Evolutionary conservation across 2,329 filamentous ascomycete genomes (phyloP).

Genomic region (Xylariaceae sp.): DNA sequence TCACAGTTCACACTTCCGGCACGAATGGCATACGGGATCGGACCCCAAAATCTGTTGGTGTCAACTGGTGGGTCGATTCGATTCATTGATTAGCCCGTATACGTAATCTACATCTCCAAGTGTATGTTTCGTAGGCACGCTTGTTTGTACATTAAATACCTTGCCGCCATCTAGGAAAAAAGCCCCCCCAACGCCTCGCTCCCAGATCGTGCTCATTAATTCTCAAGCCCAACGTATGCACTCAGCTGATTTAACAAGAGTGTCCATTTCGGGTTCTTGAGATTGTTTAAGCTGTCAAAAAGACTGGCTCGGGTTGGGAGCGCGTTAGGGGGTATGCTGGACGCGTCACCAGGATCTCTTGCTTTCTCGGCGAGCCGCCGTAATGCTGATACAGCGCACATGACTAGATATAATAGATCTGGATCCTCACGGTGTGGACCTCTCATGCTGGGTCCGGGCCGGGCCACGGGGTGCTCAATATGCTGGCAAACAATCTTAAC

Average conservation of each 20-base stretch:
- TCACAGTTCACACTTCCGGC: background rate
- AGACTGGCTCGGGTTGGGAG: slow-evolving; percentile 63
- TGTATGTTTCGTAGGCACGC: slow-evolving; percentile 15
- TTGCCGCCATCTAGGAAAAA: slow-evolving; percentile 19
- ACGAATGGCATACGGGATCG: background rate
- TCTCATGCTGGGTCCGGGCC: slow-evolving; percentile 31
- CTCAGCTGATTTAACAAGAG: slow-evolving; percentile 64
- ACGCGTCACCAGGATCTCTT: slow-evolving; percentile 48
- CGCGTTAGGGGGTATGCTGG: slow-evolving; percentile 52
- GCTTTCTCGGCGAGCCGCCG: slow-evolving; percentile 63
- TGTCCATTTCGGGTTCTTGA: slow-evolving; percentile 56
- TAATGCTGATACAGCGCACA: slow-evolving; percentile 63
- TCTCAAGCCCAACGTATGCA: slow-evolving; percentile 47
- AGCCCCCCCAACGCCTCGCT: slow-evolving; percentile 22
- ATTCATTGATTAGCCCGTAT: slow-evolving; percentile 5
- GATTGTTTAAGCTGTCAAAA: slow-evolving; percentile 56
- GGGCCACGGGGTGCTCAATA: slow-evolving; percentile 46
- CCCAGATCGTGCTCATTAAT: slow-evolving; percentile 22
- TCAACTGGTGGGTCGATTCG: background rate
- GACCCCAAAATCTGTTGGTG: background rate
- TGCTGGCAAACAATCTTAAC: slow-evolving; percentile 65
- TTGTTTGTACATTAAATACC: slow-evolving; percentile 21
- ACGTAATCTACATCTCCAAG: slow-evolving; percentile 22
- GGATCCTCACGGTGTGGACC: slow-evolving; percentile 40
- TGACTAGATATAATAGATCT: slow-evolving; percentile 58